phyloP scores from a whole-genome alignment of 768 basidiomycete genomes.

The Pleurotus platypus region DNA sequence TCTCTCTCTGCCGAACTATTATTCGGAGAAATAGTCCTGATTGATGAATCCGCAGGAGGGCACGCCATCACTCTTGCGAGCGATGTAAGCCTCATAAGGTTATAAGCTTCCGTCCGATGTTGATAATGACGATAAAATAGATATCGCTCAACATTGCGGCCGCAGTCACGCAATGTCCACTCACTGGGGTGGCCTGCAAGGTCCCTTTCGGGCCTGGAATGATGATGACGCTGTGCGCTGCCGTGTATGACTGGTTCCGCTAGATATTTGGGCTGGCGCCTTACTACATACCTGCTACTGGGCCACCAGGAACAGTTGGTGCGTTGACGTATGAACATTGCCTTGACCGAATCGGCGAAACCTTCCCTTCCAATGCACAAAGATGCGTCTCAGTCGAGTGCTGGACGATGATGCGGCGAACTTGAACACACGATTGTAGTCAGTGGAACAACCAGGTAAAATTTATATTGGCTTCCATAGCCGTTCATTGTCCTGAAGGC shows the following conservation, averaged over 20 bases:
- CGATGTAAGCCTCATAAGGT: conserved; percentile 16
- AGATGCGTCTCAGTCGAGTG: no score
- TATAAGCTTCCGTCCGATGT: neutral
- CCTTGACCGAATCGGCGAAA: no score
- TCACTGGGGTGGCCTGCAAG: conserved; percentile 15
- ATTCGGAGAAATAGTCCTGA: neutral
- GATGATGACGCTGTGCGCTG: conserved; percentile 13
- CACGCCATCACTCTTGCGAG: conserved; percentile 25
- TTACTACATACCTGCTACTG: conserved; percentile 21
- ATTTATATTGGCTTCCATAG: neutral
- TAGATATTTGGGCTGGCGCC: conserved; percentile 22
- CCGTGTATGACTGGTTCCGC: conserved; percentile 19
- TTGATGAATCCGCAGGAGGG: conserved; percentile 16
- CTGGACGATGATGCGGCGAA: neutral
- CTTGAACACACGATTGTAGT: neutral
- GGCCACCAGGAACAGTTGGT: conserved; percentile 21
- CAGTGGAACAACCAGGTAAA: conserved; percentile 12
- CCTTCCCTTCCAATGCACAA: no score
- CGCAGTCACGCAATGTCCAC: conserved; percentile 29
- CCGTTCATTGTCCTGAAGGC: neutral
- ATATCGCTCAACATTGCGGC: conserved; percentile 21
- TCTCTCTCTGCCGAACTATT: neutral
- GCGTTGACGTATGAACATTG: conserved; percentile 14
- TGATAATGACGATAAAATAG: conserved; percentile 9
- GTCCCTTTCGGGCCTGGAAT: conserved; percentile 11